Evolutionary conservation across 176 grass and related monocot genomes (phyloP), one percentile per base, ranked within the genome.

Genomic region (Aegilops tauschii): DNA sequence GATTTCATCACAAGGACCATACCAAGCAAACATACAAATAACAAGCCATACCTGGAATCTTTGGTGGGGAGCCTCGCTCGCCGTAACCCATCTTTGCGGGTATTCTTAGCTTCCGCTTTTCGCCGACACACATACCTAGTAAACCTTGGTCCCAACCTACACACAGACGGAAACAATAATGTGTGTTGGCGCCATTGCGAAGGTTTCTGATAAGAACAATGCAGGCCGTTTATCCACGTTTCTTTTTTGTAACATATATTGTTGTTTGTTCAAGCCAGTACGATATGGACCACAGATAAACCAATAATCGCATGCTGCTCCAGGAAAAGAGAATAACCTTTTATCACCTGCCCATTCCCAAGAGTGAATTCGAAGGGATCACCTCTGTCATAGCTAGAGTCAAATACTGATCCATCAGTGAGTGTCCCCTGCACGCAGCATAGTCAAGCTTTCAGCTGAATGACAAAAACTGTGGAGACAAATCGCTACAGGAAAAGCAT

Each of bases 111-210:
- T 96, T 98, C 79, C 96, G 79, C 87, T 98, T 98, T 91, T 98
- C 96, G 69, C 94, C 92, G 1, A 98, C 82, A 44, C 93, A 98
- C 93, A 98, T 96, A 85, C 94, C 90, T 82, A 98, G 80, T 72
- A 96, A 82, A 39, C 94, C 96, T 92, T 98, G 94, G 86, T 98
- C 96, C 96, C 92, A 98, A 73, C 96, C 96, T 96, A 54, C 50
- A 7, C 16, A 92, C 4, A 85, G 31, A 68, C 42, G 13, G 34
- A 82, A 74, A 80, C 90, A 59, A 82, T 56, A 71, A 82, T 10
- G 7, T 82, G 10, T 20, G 69, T 85, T 76, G 78, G 70, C 9
- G 50, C 84, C 82, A 78, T 78, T 44, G 39, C 7, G 8, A 61
- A 76, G 65, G 81, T 16, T 17, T 84, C n/a, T 37, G 75, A 61